These are phyloP conservation scores for Mentha longifolia DNA, from an alignment of 257 asterid genomes.

Conservation along the genomic window DNA sequence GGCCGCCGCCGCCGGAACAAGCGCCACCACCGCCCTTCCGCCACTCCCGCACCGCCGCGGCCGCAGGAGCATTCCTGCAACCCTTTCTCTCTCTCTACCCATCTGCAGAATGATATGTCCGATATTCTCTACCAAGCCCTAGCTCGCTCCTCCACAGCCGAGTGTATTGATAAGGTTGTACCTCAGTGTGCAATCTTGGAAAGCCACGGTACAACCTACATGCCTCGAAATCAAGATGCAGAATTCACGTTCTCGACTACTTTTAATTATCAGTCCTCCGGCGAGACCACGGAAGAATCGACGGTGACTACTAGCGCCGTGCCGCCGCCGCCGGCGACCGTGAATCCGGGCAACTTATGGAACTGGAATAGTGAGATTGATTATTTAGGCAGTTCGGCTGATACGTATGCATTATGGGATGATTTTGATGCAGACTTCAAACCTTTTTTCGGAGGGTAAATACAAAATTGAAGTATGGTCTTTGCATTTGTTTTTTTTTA, in stretches of 20 bases:
- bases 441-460: not conserved
- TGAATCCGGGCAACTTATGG: slow-evolving; percentile 34
- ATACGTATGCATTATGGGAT: not conserved
- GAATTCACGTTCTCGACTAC: slow-evolving; percentile 38
- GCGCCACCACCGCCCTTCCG: slow-evolving; percentile 43
- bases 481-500: no score
- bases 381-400: not conserved
- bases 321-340: slow-evolving; percentile 46
- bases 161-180: no score
- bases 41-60: slow-evolving; percentile 2
- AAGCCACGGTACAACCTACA: slow-evolving; percentile 17
- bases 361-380: slow-evolving; percentile 44
- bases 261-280: slow-evolving; percentile 27
- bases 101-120: slow-evolving; percentile 32
- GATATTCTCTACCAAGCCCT: slow-evolving; percentile 37
- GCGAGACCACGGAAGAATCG: slow-evolving; percentile 46
- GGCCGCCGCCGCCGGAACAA: slow-evolving; percentile 74
- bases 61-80: no score
- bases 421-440: slow-evolving; percentile 2
- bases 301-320: slow-evolving; percentile 39
- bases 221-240: slow-evolving; percentile 19
- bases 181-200: slow-evolving; percentile 12
- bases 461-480: no score
- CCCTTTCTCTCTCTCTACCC: slow-evolving; percentile 22
- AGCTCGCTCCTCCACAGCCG: slow-evolving; percentile 25